These are phyloP conservation scores for Teunomyces panamensis DNA, from an alignment of 805 yeast genomes.

Conservation along the genomic window DNA sequence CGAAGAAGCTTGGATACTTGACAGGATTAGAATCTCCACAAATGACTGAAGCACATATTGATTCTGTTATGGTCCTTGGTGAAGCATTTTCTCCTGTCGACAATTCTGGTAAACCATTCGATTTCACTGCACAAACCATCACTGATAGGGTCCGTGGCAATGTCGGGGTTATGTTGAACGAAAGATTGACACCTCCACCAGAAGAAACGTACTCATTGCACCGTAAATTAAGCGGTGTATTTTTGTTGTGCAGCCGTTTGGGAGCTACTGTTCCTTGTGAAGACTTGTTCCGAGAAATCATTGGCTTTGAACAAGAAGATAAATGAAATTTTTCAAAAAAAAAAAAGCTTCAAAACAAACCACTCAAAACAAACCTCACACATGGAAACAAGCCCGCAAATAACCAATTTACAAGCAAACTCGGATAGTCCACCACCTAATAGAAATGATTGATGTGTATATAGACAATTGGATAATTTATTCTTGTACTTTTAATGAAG, in stretches of 20 bases:
- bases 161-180: constrained; percentile 84
- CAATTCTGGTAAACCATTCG: constrained; percentile 52
- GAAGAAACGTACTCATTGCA: constrained; percentile 97
- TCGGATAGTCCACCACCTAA: background rate
- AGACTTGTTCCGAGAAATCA: constrained; percentile 68
- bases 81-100: constrained; percentile 77
- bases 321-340: background rate
- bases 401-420: background rate
- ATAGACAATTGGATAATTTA: background rate
- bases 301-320: constrained; percentile 45
- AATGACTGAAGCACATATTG: constrained; percentile 91
- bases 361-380: background rate
- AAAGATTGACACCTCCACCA: constrained; percentile 94
- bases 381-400: too few species aligned
- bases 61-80: constrained; percentile 84
- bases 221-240: constrained; percentile 92
- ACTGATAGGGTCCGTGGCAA: constrained; percentile 90
- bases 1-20: constrained; percentile 76
- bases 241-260: constrained; percentile 81
- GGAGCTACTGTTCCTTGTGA: constrained; percentile 81
- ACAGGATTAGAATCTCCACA: constrained; percentile 86
- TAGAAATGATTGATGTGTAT: constrained; percentile 2
- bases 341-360: background rate
- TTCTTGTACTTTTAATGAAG: background rate
- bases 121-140: constrained; percentile 82